These are phyloP conservation scores for Phanerochaete carnosa DNA, from an alignment of 768 basidiomycete genomes.

Conservation along the genomic window DNA sequence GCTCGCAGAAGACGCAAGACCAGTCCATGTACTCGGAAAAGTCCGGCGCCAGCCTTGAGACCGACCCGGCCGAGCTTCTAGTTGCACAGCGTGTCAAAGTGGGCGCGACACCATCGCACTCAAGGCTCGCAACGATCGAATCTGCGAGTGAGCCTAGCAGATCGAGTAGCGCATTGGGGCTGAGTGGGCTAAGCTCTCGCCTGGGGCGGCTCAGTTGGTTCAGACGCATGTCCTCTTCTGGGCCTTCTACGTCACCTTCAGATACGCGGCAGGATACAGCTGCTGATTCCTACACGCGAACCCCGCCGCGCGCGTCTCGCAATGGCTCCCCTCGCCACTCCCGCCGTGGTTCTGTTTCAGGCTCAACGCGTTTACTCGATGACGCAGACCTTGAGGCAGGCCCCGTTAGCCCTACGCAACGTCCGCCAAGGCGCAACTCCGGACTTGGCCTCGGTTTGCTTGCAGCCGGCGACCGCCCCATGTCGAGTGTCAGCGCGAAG, in stretches of 20 bases:
- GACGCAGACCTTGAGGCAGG: neutral
- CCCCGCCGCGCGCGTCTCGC: constrained; percentile 21
- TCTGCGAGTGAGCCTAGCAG: constrained; percentile 18
- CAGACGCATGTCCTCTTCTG: constrained; percentile 29
- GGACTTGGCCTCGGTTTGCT: constrained; percentile 23
- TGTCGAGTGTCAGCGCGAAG: constrained; percentile 52
- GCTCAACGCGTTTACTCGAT: neutral
- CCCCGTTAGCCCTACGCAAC: constrained; percentile 5
- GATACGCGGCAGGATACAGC: constrained; percentile 2
- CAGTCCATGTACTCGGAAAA: constrained; percentile 29
- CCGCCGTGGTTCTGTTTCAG: constrained; percentile 13
- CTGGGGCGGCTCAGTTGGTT: constrained; percentile 62
- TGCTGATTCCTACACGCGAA: constrained; percentile 23
- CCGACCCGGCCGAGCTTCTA: constrained; percentile 41
- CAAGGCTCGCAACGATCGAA: constrained; percentile 5
- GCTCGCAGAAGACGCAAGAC: constrained; percentile 31
- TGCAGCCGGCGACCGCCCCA: constrained; percentile 46
- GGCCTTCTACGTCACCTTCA: constrained; percentile 1
- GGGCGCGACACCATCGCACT: constrained; percentile 19
- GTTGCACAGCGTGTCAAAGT: constrained; percentile 47
- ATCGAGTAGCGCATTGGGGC: constrained; percentile 35
- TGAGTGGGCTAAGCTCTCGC: constrained; percentile 43
- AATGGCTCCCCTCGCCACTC: constrained; percentile 16
- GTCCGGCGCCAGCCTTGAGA: constrained; percentile 18
- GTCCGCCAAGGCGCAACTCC: constrained; percentile 9